Evolutionary conservation across 1,139 yeast genomes (phyloP).

Genomic region (Chernovozyma sophiae-reginae): DNA sequence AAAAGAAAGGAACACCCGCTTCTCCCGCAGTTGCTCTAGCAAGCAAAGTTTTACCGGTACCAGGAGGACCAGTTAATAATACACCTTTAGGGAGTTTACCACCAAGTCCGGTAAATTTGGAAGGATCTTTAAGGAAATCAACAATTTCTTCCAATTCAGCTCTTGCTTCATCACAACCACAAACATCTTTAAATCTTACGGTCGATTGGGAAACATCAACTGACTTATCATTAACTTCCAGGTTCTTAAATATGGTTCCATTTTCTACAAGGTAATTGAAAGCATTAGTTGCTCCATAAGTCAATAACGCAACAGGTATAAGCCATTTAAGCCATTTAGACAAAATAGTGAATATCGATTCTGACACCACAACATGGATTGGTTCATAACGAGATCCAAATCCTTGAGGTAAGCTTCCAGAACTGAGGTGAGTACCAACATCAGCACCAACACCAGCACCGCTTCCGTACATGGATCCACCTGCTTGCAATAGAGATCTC

Average conservation of each 20-base stretch:
- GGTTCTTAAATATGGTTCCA: constrained; percentile 75
- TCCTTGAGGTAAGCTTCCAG: constrained; percentile 29
- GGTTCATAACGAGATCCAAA: constrained; percentile 64
- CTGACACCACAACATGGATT: constrained; percentile 85
- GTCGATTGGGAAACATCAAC: constrained; percentile 84
- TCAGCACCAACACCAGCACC: constrained; percentile 14
- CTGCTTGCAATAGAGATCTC: constrained; percentile 20
- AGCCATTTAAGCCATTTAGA: constrained; percentile 91
- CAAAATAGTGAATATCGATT: constrained; percentile 69
- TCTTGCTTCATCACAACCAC: constrained; percentile 98
- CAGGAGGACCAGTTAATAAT: constrained; percentile 96
- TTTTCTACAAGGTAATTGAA: constrained; percentile 80
- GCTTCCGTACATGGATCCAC: constrained; percentile 7
- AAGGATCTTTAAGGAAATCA: constrained; percentile 92
- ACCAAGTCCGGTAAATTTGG: constrained; percentile 93
- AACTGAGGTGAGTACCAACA: constrained; percentile 11
- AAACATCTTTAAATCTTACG: constrained; percentile 87
- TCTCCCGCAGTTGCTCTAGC: constrained; percentile 99
- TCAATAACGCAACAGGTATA: constrained; percentile 68
- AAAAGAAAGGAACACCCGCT: constrained; percentile 97
- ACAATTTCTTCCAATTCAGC: constrained; percentile 96
- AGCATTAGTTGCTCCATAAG: constrained; percentile 71
- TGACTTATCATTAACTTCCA: constrained; percentile 70
- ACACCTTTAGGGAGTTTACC: constrained; percentile 98
- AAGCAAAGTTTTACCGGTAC: constrained; percentile 96